phyloP scores from a whole-genome alignment of 164 flowering plant species.

The Saururus chinensis region DNA sequence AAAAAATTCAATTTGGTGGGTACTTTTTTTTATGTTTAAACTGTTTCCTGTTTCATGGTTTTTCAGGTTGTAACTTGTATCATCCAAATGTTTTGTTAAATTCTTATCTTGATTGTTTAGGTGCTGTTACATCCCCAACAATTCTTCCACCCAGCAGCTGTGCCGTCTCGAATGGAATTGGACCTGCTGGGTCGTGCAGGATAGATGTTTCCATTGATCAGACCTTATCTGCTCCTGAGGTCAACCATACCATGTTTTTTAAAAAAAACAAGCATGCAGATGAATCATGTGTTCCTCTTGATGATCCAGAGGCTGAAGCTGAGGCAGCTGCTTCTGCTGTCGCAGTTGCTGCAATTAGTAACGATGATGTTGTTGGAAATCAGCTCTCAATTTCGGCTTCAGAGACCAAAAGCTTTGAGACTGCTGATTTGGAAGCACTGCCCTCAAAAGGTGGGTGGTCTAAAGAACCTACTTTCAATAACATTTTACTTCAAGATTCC shows the following conservation, averaged over 20 bases:
- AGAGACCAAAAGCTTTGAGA: slow-evolving; percentile 46
- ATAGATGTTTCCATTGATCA: slow-evolving; percentile 36
- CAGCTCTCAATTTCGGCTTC: slow-evolving; percentile 37
- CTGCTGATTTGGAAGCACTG: slow-evolving; percentile 30
- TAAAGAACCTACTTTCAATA: too few species aligned
- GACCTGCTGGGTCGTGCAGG: slow-evolving; percentile 45
- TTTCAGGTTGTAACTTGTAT: neutral
- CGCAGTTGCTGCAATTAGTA: slow-evolving; percentile 86
- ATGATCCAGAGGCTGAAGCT: slow-evolving; percentile 59
- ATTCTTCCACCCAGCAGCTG: slow-evolving; percentile 56
- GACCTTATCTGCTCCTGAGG: slow-evolving; percentile 34
- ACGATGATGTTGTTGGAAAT: slow-evolving; percentile 56
- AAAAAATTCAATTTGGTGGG: slow-evolving; percentile 95
- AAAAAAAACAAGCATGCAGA: slow-evolving; percentile 41
- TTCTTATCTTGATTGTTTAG: slow-evolving; percentile 24
- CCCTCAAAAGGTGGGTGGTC: slow-evolving; percentile 18
- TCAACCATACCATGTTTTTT: slow-evolving; percentile 39
- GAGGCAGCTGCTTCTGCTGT: slow-evolving; percentile 94
- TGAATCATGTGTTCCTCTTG: slow-evolving; percentile 44
- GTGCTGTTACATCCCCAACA: slow-evolving; percentile 94
- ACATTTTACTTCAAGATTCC: too few species aligned
- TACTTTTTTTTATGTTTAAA: neutral
- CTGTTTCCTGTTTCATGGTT: neutral
- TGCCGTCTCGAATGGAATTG: slow-evolving; percentile 43
- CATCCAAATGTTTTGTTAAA: neutral